Conservation (phyloP, 176 grass and related monocot species). For the Phragmites australis region DNA sequence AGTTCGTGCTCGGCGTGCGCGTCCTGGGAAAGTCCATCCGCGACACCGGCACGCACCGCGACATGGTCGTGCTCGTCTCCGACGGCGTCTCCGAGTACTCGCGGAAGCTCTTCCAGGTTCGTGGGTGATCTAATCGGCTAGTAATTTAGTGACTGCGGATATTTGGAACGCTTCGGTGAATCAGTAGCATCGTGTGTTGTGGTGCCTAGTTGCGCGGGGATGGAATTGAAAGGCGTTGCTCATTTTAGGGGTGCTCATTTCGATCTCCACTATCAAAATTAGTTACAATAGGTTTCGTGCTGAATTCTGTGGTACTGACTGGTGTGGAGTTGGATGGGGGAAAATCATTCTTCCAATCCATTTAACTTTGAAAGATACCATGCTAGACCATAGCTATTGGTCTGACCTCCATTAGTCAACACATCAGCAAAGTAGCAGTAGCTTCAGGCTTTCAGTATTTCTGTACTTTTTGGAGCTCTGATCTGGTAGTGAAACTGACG, state of each 20-base stretch:
- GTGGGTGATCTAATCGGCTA: neutral
- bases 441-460: neutral
- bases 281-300: neutral
- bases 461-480: neutral
- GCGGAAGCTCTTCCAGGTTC: slow-evolving; percentile 62
- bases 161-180: neutral
- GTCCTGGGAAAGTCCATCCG: slow-evolving; percentile 89
- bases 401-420: neutral
- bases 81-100: slow-evolving; percentile 86
- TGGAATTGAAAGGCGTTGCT: neutral
- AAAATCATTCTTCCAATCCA: neutral
- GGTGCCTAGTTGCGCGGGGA: neutral
- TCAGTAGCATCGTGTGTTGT: neutral
- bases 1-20: slow-evolving; percentile 89
- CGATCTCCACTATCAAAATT: slow-evolving; percentile 8
- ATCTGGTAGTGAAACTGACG: neutral
- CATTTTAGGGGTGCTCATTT: neutral
- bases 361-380: neutral
- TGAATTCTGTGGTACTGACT: neutral
- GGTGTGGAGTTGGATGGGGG: neutral
- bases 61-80: slow-evolving; percentile 93
- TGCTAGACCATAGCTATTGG: neutral
- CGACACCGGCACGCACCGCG: slow-evolving; percentile 61
- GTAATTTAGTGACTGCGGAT: neutral
- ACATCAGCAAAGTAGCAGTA: neutral